Evolutionary conservation across 768 basidiomycete species (phyloP).

Genomic region (Lactarius vividus): DNA sequence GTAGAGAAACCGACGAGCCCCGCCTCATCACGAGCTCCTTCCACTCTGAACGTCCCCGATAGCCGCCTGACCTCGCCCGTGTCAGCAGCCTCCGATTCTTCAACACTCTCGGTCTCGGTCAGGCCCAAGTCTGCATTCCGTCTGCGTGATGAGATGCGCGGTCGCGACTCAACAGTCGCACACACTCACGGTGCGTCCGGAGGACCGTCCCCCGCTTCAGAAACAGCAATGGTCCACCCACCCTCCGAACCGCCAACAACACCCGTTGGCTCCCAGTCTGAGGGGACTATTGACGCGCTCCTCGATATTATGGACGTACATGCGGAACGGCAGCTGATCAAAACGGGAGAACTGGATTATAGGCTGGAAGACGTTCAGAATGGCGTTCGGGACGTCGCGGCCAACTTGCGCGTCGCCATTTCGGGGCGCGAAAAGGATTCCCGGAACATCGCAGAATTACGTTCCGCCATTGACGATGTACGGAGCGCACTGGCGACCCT

Average conservation of each 20-base stretch:
- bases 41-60: not conserved
- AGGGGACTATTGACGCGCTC: constrained; percentile 13
- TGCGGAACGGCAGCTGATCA: constrained; percentile 27
- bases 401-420: constrained; percentile 16
- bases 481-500: constrained; percentile 7
- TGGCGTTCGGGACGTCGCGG: constrained; percentile 17
- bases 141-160: constrained; percentile 28
- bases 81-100: constrained; percentile 16
- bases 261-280: constrained; percentile 7
- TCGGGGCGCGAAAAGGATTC: constrained; percentile 21
- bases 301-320: constrained; percentile 26
- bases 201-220: not conserved
- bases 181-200: not conserved
- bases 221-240: constrained; percentile 7
- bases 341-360: constrained; percentile 17
- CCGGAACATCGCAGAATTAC: constrained; percentile 26
- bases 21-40: constrained; percentile 4
- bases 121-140: constrained; percentile 28
- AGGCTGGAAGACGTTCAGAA: constrained; percentile 18
- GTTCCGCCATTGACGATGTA: constrained; percentile 14
- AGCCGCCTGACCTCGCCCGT: constrained; percentile 21
- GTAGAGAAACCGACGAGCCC: not conserved
- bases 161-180: not conserved
- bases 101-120: not conserved
- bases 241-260: constrained; percentile 15